Base-by-base conservation (phyloP, 805 yeast genomes). In the Spathaspora girioi region DNA sequence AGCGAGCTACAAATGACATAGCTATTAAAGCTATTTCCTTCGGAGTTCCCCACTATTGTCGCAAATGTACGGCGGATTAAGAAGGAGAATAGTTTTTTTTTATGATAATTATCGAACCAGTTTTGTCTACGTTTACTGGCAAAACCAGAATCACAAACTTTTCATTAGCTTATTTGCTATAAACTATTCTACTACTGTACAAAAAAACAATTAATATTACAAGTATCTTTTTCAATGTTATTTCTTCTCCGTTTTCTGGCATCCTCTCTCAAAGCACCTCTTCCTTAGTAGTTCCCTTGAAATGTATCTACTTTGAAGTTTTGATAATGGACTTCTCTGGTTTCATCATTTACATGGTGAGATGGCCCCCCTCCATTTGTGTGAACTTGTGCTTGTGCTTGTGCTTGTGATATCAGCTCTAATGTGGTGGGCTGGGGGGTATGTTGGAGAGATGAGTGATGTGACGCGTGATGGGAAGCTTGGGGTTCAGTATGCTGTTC, bases 351-450 rank as follows among this genome's bases (percentile, higher is more conserved):
- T 40, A 18, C 26, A 15, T 27, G 46, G n/a, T 27, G 31, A 14
- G 31, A 23, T 10, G 15, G 14, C 10, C 23, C 18, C 17, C 38
- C 19, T n/a, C 38, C 26, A 48, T n/a, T 45, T 15, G 18, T 31
- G 38, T 35, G 38, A 45, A 11, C 27, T n/a, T n/a, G n/a, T n/a
- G n/a, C n/a, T n/a, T n/a, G n/a, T n/a, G n/a, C n/a, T 29, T n/a
- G 41, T 17, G 9, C 26, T 19, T 51, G 50, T 8, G 26, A 26
- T 19, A 35, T 54, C 23, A 44, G 51, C 23, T 44, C 50, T 38
- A 50, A 54, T 11, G 51, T 50, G 10, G 51, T 52, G 9, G 50
- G 55, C 31, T 40, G 42, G 27, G 48, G 54, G 15, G 48, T 31
- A 29, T 47, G 53, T 20, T n/a, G 38, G 17, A 17, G 49, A 10